Evolutionary conservation across 805 yeast genomes (phyloP).

Genomic region (Wickerhamiella parazyma): DNA sequence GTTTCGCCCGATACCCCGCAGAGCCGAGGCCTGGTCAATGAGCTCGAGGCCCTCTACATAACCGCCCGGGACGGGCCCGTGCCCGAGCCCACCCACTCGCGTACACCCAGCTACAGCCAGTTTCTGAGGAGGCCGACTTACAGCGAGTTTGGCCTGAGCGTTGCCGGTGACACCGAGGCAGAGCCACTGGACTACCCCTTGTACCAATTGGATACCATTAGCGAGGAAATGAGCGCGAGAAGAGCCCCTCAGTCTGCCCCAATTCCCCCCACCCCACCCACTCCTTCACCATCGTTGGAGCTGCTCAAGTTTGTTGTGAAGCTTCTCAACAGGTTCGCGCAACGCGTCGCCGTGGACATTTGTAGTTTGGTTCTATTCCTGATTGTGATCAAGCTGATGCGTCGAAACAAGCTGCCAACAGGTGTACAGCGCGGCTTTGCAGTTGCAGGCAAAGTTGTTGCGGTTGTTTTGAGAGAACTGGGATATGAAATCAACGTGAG

Average conservation of each 20-base stretch:
- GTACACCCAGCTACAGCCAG: constrained; percentile 18
- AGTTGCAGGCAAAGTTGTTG: constrained; percentile 14
- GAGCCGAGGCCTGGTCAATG: constrained; percentile 49
- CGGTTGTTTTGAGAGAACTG: constrained; percentile 16
- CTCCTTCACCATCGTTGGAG: neutral
- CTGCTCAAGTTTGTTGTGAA: neutral
- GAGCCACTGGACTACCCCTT: constrained; percentile 15
- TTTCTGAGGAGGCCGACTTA: constrained; percentile 18
- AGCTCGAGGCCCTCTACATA: constrained; percentile 62
- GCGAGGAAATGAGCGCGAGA: constrained; percentile 21
- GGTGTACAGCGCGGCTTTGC: constrained; percentile 14
- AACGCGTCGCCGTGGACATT: constrained; percentile 13
- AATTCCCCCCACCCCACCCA: neutral
- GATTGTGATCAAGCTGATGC: constrained; percentile 13
- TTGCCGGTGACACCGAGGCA: constrained; percentile 13
- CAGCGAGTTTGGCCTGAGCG: constrained; percentile 21
- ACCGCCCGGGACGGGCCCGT: constrained; percentile 7
- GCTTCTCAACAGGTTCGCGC: neutral
- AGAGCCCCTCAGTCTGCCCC: no score
- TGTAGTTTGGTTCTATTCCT: constrained; percentile 12
- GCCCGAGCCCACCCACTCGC: neutral
- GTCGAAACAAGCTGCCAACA: constrained; percentile 13
- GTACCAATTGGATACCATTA: constrained; percentile 21
- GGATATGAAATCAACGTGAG: constrained; percentile 16
- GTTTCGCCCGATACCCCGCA: constrained; percentile 41